Conservation (phyloP, 371 early-diverging fungal species). For the Mucor saturninus region DNA sequence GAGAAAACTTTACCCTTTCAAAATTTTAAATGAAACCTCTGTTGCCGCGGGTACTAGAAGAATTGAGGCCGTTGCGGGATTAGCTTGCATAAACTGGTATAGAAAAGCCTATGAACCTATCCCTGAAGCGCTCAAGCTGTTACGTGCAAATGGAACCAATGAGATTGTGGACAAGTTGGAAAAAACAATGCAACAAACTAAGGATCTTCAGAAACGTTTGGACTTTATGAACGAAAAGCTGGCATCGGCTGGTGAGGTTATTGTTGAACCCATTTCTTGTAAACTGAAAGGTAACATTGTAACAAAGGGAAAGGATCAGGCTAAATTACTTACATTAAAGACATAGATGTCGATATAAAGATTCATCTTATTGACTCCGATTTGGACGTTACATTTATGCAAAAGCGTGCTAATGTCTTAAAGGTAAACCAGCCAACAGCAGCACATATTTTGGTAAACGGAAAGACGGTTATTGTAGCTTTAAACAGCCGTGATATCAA, state of each 20-base stretch:
- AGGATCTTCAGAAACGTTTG: slow-evolving; percentile 44
- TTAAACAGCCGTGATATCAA: slow-evolving; percentile 45
- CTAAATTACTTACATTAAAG: background rate
- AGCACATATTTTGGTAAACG: slow-evolving; percentile 60
- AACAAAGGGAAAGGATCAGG: background rate
- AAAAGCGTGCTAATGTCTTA: slow-evolving; percentile 58
- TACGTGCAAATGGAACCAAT: slow-evolving; percentile 47
- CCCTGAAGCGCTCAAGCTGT: slow-evolving; percentile 43
- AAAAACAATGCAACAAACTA: slow-evolving; percentile 42
- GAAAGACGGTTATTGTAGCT: slow-evolving; percentile 54
- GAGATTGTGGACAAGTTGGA: slow-evolving; percentile 47
- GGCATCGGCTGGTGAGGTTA: slow-evolving; percentile 37
- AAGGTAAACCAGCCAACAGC: slow-evolving; percentile 44
- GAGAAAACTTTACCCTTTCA: slow-evolving; percentile 70
- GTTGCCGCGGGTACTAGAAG: slow-evolving; percentile 78
- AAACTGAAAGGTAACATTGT: slow-evolving; percentile 29
- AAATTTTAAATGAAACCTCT: slow-evolving; percentile 69
- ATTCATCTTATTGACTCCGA: slow-evolving; percentile 59
- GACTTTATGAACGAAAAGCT: slow-evolving; percentile 48
- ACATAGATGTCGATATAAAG: slow-evolving; percentile 43
- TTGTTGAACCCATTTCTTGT: slow-evolving; percentile 22
- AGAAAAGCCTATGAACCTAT: slow-evolving; percentile 54
- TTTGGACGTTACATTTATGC: slow-evolving; percentile 55
- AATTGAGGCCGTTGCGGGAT: slow-evolving; percentile 80
- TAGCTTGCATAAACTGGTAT: slow-evolving; percentile 57